phyloP scores from a whole-genome alignment of 352 stramenopile species.

The Phytopythium kandeliae region DNA sequence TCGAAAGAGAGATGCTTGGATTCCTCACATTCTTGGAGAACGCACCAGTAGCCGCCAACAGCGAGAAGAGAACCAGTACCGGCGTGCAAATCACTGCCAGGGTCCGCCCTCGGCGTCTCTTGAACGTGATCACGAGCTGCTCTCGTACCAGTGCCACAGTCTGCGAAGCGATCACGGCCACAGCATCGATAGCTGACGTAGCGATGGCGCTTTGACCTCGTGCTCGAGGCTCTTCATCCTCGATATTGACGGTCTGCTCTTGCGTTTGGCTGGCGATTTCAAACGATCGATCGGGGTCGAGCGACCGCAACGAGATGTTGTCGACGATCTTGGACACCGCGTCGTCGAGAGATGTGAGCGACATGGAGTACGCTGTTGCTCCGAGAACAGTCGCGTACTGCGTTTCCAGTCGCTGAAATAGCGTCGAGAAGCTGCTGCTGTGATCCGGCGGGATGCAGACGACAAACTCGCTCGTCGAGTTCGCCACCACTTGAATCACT shows the following conservation, averaged over 20 bases:
- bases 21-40: conserved; percentile 9
- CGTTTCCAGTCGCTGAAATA: conserved; percentile 28
- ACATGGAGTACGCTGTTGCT: conserved; percentile 29
- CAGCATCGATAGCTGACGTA: background rate
- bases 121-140: conserved; percentile 1
- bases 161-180: background rate
- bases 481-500: conserved; percentile 22
- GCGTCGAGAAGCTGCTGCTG: conserved; percentile 20
- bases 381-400: conserved; percentile 16
- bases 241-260: background rate
- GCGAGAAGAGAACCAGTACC: conserved; percentile 17
- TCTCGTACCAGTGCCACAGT: background rate
- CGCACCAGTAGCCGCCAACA: conserved; percentile 18
- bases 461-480: conserved; percentile 31
- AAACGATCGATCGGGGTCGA: background rate
- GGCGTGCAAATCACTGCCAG: conserved; percentile 12
- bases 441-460: conserved; percentile 33
- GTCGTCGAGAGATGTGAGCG: conserved; percentile 69
- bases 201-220: background rate
- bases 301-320: background rate
- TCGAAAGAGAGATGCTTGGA: conserved; percentile 3
- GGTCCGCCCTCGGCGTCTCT: background rate
- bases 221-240: background rate
- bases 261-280: background rate
- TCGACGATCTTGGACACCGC: conserved; percentile 55